Evolutionary conservation across 345 rosid genomes (phyloP).

Genomic region (Nephelium lappaceum): DNA sequence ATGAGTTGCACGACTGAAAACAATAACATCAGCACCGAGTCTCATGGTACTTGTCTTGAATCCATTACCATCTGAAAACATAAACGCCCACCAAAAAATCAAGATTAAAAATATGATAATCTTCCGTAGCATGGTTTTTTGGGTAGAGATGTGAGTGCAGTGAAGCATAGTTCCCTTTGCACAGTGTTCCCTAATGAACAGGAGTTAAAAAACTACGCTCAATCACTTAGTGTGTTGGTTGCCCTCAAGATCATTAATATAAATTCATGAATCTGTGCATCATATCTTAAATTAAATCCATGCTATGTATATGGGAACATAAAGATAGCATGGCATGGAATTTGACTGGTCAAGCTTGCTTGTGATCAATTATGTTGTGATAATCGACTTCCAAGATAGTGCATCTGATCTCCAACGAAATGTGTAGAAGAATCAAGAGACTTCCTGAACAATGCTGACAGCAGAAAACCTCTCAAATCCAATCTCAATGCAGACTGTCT

Average conservation of each 20-base stretch:
- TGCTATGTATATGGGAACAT: not conserved
- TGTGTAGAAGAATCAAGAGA: not conserved
- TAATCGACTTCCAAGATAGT: not conserved
- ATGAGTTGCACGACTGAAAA: constrained; percentile 65
- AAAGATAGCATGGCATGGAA: not conserved
- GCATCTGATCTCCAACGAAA: too few relatives aligned
- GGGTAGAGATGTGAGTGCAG: not conserved
- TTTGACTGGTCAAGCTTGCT: not conserved
- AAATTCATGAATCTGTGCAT: not conserved
- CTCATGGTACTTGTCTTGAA: constrained; percentile 99
- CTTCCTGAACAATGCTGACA: not conserved
- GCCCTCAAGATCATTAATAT: not conserved
- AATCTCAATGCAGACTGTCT: not conserved
- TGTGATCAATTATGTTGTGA: not conserved
- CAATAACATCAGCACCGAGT: constrained; percentile 91
- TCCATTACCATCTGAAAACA: constrained; percentile 91
- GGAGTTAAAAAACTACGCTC: not conserved
- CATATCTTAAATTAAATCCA: not conserved
- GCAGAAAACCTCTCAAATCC: not conserved
- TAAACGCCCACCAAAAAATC: constrained; percentile 11
- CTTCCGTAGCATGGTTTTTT: not conserved
- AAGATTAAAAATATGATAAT: not conserved
- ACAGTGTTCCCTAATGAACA: not conserved
- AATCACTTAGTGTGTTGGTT: not conserved
- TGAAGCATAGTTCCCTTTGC: not conserved